Evolutionary conservation across 2,329 filamentous ascomycete genomes (phyloP).

Genomic region (Chaetomium olivaceum): DNA sequence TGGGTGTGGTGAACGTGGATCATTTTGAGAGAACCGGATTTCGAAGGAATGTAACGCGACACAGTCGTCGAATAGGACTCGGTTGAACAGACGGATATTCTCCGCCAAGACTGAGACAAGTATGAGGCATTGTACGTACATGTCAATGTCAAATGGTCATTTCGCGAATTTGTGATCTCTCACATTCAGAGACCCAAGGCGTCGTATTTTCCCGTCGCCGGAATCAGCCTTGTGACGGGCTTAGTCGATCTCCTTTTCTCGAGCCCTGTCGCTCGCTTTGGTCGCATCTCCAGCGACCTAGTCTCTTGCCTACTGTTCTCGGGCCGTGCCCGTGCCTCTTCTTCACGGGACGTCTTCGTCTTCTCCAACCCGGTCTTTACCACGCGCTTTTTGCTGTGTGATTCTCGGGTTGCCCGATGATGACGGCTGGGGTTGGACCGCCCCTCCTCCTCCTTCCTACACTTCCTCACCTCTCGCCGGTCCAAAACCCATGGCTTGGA

Average conservation of each 20-base stretch:
- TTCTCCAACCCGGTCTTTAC: conserved; percentile 1
- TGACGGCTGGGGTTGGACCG: conserved; percentile 12
- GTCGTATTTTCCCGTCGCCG: conserved; percentile 36
- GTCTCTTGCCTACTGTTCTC: conserved; percentile 5
- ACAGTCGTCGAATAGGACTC: background rate
- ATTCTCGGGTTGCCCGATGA: conserved; percentile 23
- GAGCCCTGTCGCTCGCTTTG: conserved; percentile 23
- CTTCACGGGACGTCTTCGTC: background rate
- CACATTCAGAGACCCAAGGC: conserved; percentile 38
- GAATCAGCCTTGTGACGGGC: conserved; percentile 26
- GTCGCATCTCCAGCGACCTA: conserved; percentile 11
- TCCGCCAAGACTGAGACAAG: conserved; percentile 7
- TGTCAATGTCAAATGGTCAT: background rate
- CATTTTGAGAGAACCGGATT: conserved; percentile 4
- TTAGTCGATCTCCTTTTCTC: conserved; percentile 27
- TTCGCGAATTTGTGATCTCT: conserved; percentile 1
- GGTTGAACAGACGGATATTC: background rate
- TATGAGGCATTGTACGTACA: background rate
- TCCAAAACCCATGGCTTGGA: conserved; percentile 56
- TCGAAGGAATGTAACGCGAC: background rate
- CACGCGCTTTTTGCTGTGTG: conserved; percentile 18
- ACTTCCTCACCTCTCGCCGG: conserved; percentile 50
- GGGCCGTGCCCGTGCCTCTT: background rate
- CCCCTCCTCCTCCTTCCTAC: conserved; percentile 49
- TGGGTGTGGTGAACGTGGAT: conserved; percentile 7